These are phyloP conservation scores for Annulohypoxylon bovei DNA, from an alignment of 495 filamentous ascomycete genomes.

Conservation along the genomic window DNA sequence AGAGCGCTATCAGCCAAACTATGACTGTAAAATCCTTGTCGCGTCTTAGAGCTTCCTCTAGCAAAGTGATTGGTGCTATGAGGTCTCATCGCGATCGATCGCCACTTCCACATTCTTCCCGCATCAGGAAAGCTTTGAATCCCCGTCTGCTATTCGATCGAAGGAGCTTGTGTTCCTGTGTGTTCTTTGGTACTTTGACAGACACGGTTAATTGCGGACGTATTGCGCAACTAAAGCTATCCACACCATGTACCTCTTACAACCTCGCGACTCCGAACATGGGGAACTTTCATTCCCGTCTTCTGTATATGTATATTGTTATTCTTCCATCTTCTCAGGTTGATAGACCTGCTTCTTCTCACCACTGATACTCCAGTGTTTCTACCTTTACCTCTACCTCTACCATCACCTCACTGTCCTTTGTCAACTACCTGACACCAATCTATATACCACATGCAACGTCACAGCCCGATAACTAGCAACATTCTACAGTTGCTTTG, in stretches of 20 bases:
- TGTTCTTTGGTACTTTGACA: conserved; percentile 11
- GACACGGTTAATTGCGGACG: conserved; percentile 4
- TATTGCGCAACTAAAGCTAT: conserved; percentile 26
- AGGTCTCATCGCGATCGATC: conserved; percentile 38
- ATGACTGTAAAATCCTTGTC: conserved; percentile 25
- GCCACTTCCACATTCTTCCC: conserved; percentile 40
- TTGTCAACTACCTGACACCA: conserved; percentile 11
- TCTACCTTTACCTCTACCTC: neutral
- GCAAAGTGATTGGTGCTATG: conserved; percentile 20
- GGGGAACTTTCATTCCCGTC: conserved; percentile 22
- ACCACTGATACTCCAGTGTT: conserved; percentile 1
- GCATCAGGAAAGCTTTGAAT: conserved; percentile 39
- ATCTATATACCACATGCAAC: neutral
- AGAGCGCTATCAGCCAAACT: conserved; percentile 33
- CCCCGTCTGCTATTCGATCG: conserved; percentile 30
- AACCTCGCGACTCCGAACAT: conserved; percentile 31
- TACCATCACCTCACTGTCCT: neutral
- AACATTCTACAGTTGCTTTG: conserved; percentile 3
- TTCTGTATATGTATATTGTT: conserved; percentile 29
- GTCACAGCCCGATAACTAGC: neutral
- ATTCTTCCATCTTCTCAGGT: neutral
- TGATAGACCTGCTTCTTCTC: conserved; percentile 1
- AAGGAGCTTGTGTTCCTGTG: conserved; percentile 5
- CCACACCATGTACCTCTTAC: conserved; percentile 12
- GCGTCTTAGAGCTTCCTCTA: conserved; percentile 5